These are phyloP conservation scores for Tuber indicum DNA, from an alignment of 495 filamentous ascomycete genomes.

Conservation along the genomic window DNA sequence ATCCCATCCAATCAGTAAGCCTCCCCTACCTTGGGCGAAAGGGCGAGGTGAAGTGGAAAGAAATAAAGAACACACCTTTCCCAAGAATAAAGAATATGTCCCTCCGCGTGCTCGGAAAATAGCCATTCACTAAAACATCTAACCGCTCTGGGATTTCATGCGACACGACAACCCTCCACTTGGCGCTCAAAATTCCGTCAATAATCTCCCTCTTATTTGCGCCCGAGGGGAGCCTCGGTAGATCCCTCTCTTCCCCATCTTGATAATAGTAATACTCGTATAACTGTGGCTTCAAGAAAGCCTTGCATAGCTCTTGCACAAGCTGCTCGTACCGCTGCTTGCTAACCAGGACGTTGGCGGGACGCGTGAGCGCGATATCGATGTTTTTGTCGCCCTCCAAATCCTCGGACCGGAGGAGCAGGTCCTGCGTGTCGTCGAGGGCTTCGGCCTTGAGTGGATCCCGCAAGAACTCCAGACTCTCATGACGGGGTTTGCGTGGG, in stretches of 20 bases:
- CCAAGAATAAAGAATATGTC: constrained; percentile 42
- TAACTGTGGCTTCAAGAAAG: constrained; percentile 30
- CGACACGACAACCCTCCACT: constrained; percentile 32
- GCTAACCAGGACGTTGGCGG: constrained; percentile 17
- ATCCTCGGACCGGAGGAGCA: constrained; percentile 12
- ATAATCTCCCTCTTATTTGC: constrained; percentile 22
- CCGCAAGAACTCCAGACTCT: background rate
- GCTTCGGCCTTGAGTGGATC: constrained; percentile 4
- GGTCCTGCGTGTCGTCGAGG: constrained; percentile 19
- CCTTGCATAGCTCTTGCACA: constrained; percentile 18
- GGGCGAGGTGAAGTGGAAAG: background rate
- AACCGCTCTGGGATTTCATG: constrained; percentile 36
- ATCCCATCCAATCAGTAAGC: constrained; percentile 20
- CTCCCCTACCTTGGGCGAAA: background rate
- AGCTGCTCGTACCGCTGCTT: constrained; percentile 34
- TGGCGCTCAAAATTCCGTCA: constrained; percentile 22
- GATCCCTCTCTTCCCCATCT: background rate
- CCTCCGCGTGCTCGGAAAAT: constrained; percentile 21
- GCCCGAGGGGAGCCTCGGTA: background rate
- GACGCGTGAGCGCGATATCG: constrained; percentile 31
- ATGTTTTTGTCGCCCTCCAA: constrained; percentile 23
- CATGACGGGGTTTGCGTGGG: constrained; percentile 14
- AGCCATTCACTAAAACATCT: constrained; percentile 32
- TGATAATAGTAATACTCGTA: constrained; percentile 21
- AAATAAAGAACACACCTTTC: constrained; percentile 25